Conservation (phyloP, 2,329 filamentous ascomycete genomes). For the Colletotrichum paranaense region DNA sequence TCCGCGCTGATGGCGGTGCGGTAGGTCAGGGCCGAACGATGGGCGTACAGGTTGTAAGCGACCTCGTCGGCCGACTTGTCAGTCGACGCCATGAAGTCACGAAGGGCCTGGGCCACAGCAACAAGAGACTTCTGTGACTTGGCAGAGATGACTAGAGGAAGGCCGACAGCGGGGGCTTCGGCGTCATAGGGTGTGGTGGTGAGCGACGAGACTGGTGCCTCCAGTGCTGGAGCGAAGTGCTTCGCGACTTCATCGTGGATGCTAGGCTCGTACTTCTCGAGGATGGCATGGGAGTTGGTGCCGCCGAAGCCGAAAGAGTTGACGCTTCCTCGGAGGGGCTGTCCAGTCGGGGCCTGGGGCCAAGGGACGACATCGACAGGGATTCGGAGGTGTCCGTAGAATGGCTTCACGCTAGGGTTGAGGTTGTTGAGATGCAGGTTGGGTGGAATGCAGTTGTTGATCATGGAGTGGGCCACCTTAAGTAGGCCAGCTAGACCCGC, state of each 20-base stretch:
- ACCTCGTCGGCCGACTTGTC: slow-evolving; percentile 18
- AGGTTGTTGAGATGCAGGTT: slow-evolving; percentile 34
- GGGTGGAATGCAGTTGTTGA: slow-evolving; percentile 36
- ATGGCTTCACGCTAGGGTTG: slow-evolving; percentile 38
- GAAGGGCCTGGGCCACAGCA: slow-evolving; percentile 12
- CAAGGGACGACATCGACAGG: slow-evolving; percentile 41
- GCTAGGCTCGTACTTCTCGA: slow-evolving; percentile 35
- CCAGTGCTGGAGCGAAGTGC: slow-evolving; percentile 14
- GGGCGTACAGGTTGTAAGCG: slow-evolving; percentile 25
- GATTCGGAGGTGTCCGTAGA: slow-evolving; percentile 40
- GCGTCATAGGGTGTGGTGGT: neutral
- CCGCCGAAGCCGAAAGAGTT: slow-evolving; percentile 40
- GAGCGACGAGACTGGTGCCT: neutral
- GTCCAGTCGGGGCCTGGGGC: slow-evolving; percentile 38
- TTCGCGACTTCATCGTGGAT: slow-evolving; percentile 28
- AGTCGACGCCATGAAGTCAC: slow-evolving; percentile 18
- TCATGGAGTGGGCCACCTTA: slow-evolving; percentile 35
- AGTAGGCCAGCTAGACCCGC: slow-evolving; percentile 38
- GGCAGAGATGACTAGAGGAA: slow-evolving; percentile 28
- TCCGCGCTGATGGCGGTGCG: slow-evolving; percentile 11
- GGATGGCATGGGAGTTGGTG: slow-evolving; percentile 38
- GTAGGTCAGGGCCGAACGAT: slow-evolving; percentile 30
- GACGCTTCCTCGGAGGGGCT: slow-evolving; percentile 39
- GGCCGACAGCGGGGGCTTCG: neutral
- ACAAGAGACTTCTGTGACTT: slow-evolving; percentile 34